A percentile compares a stretch with the other conserved stretches of the same genome.
Conservation (phyloP, 371 early-diverging fungal species). For the Batrachochytrium dendrobatidis region DNA sequence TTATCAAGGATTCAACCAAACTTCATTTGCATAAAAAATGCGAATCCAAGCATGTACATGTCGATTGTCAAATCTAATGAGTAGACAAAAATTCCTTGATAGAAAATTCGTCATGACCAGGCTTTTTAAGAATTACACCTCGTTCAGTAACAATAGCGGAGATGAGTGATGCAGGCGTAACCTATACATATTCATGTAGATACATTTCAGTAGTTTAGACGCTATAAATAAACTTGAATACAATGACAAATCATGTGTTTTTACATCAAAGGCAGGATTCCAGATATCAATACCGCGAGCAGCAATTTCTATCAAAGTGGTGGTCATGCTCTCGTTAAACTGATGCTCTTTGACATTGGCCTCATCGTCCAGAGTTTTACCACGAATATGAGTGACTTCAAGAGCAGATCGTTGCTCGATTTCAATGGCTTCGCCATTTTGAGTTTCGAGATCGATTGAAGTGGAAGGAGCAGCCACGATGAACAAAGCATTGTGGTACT, state of each 20-base stretch:
- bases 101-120: constrained; percentile 22
- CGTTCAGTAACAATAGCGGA: constrained; percentile 89
- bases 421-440: constrained; percentile 64
- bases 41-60: no score
- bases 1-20: no score
- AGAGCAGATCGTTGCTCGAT: constrained; percentile 78
- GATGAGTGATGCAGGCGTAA: constrained; percentile 82
- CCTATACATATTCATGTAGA: constrained; percentile 35
- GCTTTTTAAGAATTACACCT: constrained; percentile 67
- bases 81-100: constrained; percentile 4
- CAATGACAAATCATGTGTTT: constrained; percentile 7
- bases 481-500: constrained; percentile 75
- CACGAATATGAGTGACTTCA: constrained; percentile 71
- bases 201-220: not conserved
- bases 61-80: not conserved
- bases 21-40: no score
- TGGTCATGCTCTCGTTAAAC: constrained; percentile 21
- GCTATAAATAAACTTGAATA: not conserved
- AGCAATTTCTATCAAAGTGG: constrained; percentile 64
- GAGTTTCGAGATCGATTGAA: constrained; percentile 71
- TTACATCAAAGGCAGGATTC: constrained; percentile 90
- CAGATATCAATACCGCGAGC: constrained; percentile 79
- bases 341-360: constrained; percentile 27
- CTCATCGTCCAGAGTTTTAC: constrained; percentile 44
- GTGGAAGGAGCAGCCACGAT: constrained; percentile 94